Base-by-base conservation (phyloP, 202 grass and related monocot genomes). In the Setaria italica region DNA sequence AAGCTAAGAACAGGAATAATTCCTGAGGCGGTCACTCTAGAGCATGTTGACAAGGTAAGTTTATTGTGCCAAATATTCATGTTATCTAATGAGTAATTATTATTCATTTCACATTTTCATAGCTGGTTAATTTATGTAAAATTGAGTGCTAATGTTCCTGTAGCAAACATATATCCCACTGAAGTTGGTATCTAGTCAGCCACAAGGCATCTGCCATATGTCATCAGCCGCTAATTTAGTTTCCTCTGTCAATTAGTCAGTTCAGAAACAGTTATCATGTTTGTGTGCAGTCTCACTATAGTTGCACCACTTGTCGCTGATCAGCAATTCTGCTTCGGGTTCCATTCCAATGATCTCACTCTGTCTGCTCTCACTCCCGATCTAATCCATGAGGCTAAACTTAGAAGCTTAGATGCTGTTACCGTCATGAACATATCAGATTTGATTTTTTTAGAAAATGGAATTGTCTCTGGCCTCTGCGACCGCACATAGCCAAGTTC, bases 21-120 rank as follows among this genome's bases (percentile, higher is more conserved):
- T 64, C 85, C 91, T 21, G 92, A 98, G 73, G 85, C 93, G 9
- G 80, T 95, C 77, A 95, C 93, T 47, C 64, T 98, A 78, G 95
- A 98, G 88, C 95, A 98, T 90, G 91, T 95, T 49, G 83, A 90
- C 37, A 92, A 98, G 95, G 95, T 98, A 85, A 65, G 14, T 11
- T 60, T 87, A 34, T 84, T 76, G 20, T 51, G 5, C 76, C 19
- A 10, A 65, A 58, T 68, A 49, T 57, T 72, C 14, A 3, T 89
- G 63, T 80, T 33, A 49, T 69, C 17, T 47, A 70, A 47, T n/a
- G 43, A n/a, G 60, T 35, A 82, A 82, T 54, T 62, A 32, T 16
- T 69, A 19, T 62, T 58, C 49, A 35, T 80, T 79, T 63, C 4
- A 15, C n/a, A 66, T 71, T 86, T 90, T 57, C 6, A 25, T 21